phyloP scores from a whole-genome alignment of 2,329 filamentous ascomycete genomes.

The Cladosporium austrohemisphaericum region DNA sequence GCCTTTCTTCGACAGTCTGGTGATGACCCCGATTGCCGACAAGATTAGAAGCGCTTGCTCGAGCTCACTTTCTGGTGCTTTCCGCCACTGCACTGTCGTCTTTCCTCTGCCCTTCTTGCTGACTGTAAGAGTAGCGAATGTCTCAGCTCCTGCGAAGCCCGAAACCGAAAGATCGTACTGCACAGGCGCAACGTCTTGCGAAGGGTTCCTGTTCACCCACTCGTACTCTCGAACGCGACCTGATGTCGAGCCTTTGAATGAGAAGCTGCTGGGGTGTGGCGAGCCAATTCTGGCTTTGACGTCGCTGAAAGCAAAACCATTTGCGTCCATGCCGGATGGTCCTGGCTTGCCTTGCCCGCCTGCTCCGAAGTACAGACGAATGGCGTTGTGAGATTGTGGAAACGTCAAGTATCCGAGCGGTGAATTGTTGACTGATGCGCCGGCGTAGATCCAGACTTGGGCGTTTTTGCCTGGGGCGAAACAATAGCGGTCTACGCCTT shows the following conservation, averaged over 20 bases:
- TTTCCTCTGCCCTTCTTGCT: constrained; percentile 5
- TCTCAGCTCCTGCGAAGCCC: neutral
- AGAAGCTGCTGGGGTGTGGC: constrained; percentile 5
- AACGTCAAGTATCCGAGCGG: constrained; percentile 9
- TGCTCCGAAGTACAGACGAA: constrained; percentile 7
- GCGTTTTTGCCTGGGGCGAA: constrained; percentile 8
- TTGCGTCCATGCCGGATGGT: constrained; percentile 1
- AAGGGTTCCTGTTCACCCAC: constrained; percentile 3
- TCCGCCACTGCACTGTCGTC: neutral
- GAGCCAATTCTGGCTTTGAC: constrained; percentile 8
- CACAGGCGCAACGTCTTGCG: neutral
- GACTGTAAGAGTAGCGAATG: constrained; percentile 1
- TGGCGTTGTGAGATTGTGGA: constrained; percentile 6
- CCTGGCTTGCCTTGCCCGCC: constrained; percentile 1
- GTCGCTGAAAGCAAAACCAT: constrained; percentile 10
- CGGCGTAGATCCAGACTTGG: constrained; percentile 8
- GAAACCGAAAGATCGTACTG: neutral
- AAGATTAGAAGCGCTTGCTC: constrained; percentile 10
- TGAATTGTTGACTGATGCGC: constrained; percentile 1
- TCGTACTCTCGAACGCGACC: constrained; percentile 2
- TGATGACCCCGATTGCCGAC: constrained; percentile 7
- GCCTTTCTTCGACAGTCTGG: constrained; percentile 3
- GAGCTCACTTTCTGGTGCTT: constrained; percentile 5
- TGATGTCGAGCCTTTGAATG: constrained; percentile 1
- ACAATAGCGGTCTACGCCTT: constrained; percentile 8